Conservation (phyloP, 2,329 filamentous ascomycete species). For the Apiospora arundinis region DNA sequence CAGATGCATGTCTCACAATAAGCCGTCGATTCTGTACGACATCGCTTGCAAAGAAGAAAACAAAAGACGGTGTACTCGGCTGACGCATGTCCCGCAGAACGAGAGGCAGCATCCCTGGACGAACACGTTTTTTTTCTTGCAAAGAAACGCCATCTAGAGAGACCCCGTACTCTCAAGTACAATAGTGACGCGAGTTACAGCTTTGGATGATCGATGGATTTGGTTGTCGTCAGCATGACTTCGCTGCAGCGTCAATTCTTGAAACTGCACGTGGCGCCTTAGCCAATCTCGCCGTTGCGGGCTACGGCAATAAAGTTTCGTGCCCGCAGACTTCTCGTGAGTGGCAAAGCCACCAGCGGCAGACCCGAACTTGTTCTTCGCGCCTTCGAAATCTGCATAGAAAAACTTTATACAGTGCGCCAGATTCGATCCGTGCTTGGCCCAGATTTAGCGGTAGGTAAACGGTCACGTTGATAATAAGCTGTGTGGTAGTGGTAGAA, state of each 20-base stretch:
- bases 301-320: constrained; percentile 17
- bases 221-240: constrained; percentile 10
- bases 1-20: constrained; percentile 17
- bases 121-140: background rate
- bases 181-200: constrained; percentile 12
- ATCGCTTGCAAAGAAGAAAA: background rate
- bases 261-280: constrained; percentile 22
- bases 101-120: background rate
- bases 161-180: background rate
- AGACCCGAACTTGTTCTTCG: constrained; percentile 20
- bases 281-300: constrained; percentile 18
- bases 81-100: constrained; percentile 9
- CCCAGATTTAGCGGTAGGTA: background rate
- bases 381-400: constrained; percentile 19
- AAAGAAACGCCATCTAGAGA: constrained; percentile 2
- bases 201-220: constrained; percentile 18
- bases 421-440: constrained; percentile 9
- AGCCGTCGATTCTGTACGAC: constrained; percentile 3
- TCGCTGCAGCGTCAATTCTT: constrained; percentile 13
- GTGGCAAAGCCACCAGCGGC: constrained; percentile 12
- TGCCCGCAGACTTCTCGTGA: constrained; percentile 1
- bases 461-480: background rate
- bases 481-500: background rate
- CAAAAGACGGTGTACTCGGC: constrained; percentile 17
- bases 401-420: constrained; percentile 21